Evolutionary conservation across 2,329 filamentous ascomycete species (phyloP), one percentile per base, ranked within the genome.

Genomic region (Chaetomiaceae sp.): DNA sequence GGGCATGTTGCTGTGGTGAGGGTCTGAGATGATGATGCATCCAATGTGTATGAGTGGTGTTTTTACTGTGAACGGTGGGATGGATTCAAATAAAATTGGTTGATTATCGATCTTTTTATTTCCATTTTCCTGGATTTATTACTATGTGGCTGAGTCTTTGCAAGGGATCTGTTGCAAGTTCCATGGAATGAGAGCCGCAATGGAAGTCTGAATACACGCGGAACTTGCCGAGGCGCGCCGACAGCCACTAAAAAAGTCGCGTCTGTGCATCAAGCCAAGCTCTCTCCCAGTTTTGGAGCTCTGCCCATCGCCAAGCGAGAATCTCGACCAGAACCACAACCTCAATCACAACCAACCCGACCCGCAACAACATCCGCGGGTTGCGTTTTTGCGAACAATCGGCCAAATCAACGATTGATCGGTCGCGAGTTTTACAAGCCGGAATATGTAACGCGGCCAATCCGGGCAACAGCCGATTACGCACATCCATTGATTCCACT

Each of bases 401-500:
- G 34, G 33, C 35, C 48, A 19, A 8, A 14, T 13, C 7, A n/a
- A 23, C 34, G 25, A 39, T 16, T 34, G 23, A 17, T 12, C 21
- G 21, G 13, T 19, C 23, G 33, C 17, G 9, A 21, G 14, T 19
- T 33, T 20, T 2, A 12, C 30, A 13, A 16, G 20, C 4, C n/a
- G 21, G 20, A n/a, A 33, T 17, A 44, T 40, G 41, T 17, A 33
- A 44, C 20, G n/a, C 34, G 46, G 62, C 60, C 48, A 58, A 58
- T 25, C 63, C 65, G 17, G 69, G 65, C 33, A 61, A 25, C 25
- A 19, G n/a, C 13, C 16, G 20, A 48, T 14, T n/a, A n/a, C 7
- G 12, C 4, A n/a, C 45, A 25, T 10, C 38, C 3, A 19, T 27
- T 6, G 8, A n/a, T 30, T 19, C 14, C 10, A 20, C 16, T 37